Base-by-base conservation (phyloP, 768 basidiomycete species). In the Artomyces pyxidatus region DNA sequence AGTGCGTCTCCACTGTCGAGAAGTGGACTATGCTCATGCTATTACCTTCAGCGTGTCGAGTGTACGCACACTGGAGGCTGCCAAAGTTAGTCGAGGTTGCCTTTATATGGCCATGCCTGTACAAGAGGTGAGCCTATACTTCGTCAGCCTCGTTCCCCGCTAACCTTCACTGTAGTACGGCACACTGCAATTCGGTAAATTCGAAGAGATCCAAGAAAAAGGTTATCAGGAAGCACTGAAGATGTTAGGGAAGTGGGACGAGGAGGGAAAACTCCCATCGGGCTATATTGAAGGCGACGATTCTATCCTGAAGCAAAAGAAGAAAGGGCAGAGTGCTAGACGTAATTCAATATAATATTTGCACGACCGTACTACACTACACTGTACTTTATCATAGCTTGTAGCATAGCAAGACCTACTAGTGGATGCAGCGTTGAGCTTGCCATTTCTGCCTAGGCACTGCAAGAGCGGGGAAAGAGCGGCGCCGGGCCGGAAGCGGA, bases 101-200 rank as follows among this genome's bases (percentile, higher is more conserved):
- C 68, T 97, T 39, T 98, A 99, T 61, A 83, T 96, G 65, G 78
- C 80, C 51, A 88, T 98, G 86, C 96, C 96, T 0, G 94, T 99
- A 11, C 90, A 96, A 55, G 81, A 89, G 68, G 88, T 89, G 58
- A 53, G 72, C 60, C 17, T 14, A 32, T 11, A 37, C 25, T 16
- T n/a, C 42, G 35, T 29, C 21, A 41, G 35, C 38, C 29, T 42
- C 41, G 17, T 23, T 30, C 25, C n/a, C n/a, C n/a, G n/a, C 8
- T 2, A 26, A 11, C 27, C 25, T 12, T 12, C 40, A 17, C 40
- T 50, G 58, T 61, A 92, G 83, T 98, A 87, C 57, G 91, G 92
- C 4, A 97, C 93, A 5, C 72, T 97, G 22, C 88, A 94, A 62
- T 94, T 91, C 61, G 72, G 77, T 46, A 89, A 89, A 64, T 95